Evolutionary conservation across 768 basidiomycete species (phyloP), one percentile per base, ranked within the genome.

Genomic region (Calocera cornea): DNA sequence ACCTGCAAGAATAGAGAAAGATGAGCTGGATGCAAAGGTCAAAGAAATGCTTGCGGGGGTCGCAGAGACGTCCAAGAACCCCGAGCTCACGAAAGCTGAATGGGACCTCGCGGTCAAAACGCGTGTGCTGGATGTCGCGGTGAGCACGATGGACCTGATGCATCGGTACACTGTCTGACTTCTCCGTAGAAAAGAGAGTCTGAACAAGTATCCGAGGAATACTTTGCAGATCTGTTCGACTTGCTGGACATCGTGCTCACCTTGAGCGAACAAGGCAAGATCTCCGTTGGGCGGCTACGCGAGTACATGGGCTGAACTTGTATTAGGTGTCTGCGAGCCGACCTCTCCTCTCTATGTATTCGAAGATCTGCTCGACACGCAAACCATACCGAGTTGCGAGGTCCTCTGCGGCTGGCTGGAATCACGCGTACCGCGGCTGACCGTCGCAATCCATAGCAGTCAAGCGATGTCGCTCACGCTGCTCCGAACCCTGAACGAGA

Each of bases 401-500:
- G 86, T 89, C 70, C 84, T 95, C 27, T 92, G 94, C 77, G 86
- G 87, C 2, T 95, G 91, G 89, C 87, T 94, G 63, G 92, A 95
- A 78, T 76, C 76, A 67, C 86, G 89, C 31, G 83, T 87, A 0
- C 76, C 80, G 17, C 82, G 88, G 17, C 80, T 94, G 40, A 94
- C 90, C 0, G 81, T 64, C 10, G 31, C 71, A 63, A 41, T 72
- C 68, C 40, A 50, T 24, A 44, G 19, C 12, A 47, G 24, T 44
- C 36, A 92, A 76, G 90, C 89, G 68, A 93, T 93, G 75, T 91
- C 92, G 1, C 86, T 94, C 41, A 80, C 89, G 66, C 82, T 97
- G 16, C 81, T 95, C 29, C 85, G 93, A 64, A 88, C 88, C 22
- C 80, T 94, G 44, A 97, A 97, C 73, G 92, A 94, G 71, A 83